phyloP scores from a whole-genome alignment of 441 rosid species.

The Populus hybrid region DNA sequence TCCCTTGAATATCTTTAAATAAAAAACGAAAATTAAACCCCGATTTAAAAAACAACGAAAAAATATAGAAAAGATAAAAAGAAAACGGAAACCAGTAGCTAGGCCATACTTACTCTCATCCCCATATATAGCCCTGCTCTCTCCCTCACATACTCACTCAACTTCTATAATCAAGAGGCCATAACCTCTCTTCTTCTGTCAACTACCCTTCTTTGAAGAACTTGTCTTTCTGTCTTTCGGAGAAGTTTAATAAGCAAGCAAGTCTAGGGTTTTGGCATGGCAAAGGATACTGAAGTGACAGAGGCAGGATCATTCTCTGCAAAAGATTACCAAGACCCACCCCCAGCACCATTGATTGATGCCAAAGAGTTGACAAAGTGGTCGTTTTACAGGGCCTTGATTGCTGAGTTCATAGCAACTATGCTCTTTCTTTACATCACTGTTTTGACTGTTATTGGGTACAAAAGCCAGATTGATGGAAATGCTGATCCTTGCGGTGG shows the following conservation, averaged over 20 bases:
- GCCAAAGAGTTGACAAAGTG: too few relatives aligned
- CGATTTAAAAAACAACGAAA: background rate
- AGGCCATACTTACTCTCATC: background rate
- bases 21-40: background rate
- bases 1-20: too few relatives aligned
- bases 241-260: background rate
- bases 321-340: conserved; percentile 17
- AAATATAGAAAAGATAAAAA: background rate
- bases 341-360: too few relatives aligned
- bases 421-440: conserved; percentile 68
- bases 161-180: background rate
- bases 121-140: conserved; percentile 29
- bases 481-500: conserved; percentile 52
- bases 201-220: background rate
- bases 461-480: conserved; percentile 42
- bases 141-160: background rate
- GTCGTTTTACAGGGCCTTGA: too few relatives aligned
- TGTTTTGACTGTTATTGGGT: conserved; percentile 71
- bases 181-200: background rate
- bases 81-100: background rate
- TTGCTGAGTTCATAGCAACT: conserved; percentile 81
- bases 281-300: conserved; percentile 39
- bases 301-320: conserved; percentile 57
- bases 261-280: conserved; percentile 24
- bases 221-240: background rate